Conservation (phyloP, 2,329 filamentous ascomycete species). For the Colletotrichum higginsianum region DNA sequence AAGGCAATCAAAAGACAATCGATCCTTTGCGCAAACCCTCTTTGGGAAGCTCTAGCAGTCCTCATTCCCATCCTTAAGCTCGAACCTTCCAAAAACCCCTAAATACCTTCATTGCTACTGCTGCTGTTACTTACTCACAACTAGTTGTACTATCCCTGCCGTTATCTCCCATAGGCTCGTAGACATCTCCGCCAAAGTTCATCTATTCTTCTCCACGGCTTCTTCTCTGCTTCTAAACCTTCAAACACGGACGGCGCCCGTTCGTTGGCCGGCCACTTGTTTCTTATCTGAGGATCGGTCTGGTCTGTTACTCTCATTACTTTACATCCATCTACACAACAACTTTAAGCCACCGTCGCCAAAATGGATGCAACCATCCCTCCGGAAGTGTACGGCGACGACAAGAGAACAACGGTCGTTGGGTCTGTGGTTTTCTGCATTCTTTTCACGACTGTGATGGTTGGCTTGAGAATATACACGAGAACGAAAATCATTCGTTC, state of each 20-base stretch:
- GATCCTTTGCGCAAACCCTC: conserved; percentile 3
- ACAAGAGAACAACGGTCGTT: conserved; percentile 40
- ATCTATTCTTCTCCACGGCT: not conserved
- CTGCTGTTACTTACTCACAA: not conserved
- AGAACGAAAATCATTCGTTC: conserved; percentile 46
- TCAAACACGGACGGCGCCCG: not conserved
- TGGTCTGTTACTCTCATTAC: not conserved
- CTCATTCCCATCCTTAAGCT: conserved; percentile 19
- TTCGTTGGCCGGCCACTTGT: not conserved
- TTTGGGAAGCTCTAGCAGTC: not conserved
- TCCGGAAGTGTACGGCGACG: conserved; percentile 21
- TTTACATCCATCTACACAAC: not conserved
- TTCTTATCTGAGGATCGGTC: not conserved
- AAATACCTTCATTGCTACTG: not conserved
- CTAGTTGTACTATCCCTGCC: not conserved
- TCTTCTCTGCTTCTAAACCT: not conserved
- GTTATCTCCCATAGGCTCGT: not conserved
- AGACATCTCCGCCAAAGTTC: not conserved
- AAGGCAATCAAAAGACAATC: conserved; percentile 11
- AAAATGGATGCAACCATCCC: not conserved
- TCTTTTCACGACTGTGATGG: conserved; percentile 40
- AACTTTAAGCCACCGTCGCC: not conserved
- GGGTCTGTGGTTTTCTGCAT: conserved; percentile 44
- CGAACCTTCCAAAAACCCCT: not conserved
- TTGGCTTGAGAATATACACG: conserved; percentile 46